These are phyloP conservation scores for Geotrichum klebahnii DNA, from an alignment of 1,139 yeast genomes.

Conservation along the genomic window DNA sequence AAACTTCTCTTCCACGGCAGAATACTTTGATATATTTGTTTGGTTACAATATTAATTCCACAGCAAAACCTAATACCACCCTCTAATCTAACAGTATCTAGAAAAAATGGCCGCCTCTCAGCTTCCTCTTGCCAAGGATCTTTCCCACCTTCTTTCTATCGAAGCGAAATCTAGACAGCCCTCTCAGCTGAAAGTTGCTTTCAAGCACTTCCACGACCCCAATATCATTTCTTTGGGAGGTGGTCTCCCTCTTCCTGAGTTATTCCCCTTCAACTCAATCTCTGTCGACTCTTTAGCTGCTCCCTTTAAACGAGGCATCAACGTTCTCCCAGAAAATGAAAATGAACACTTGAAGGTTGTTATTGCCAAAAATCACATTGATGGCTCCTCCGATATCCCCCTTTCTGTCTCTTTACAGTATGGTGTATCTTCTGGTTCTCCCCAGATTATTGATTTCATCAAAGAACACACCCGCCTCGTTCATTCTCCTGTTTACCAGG, in stretches of 20 bases:
- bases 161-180: conserved; percentile 75
- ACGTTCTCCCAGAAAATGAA: conserved; percentile 54
- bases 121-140: conserved; percentile 52
- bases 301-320: conserved; percentile 72
- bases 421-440: conserved; percentile 78
- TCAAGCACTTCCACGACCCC: conserved; percentile 69
- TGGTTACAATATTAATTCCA: too few relatives aligned
- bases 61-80: too few relatives aligned
- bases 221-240: conserved; percentile 88
- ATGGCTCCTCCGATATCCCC: conserved; percentile 53
- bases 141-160: conserved; percentile 66
- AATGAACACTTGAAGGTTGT: conserved; percentile 39
- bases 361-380: conserved; percentile 12
- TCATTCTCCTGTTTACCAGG: conserved; percentile 57
- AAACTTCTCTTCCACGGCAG: too few relatives aligned
- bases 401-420: conserved; percentile 85
- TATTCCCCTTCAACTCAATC: conserved; percentile 84
- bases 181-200: conserved; percentile 80
- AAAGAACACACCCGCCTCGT: conserved; percentile 72
- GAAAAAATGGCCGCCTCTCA: neutral
- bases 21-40: too few relatives aligned
- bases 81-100: too few relatives aligned
- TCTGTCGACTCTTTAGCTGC: conserved; percentile 68
- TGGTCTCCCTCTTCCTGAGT: conserved; percentile 84
- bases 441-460: conserved; percentile 61